Base-by-base conservation (phyloP, 2,329 filamentous ascomycete genomes). In the Penicillium corylophilum region DNA sequence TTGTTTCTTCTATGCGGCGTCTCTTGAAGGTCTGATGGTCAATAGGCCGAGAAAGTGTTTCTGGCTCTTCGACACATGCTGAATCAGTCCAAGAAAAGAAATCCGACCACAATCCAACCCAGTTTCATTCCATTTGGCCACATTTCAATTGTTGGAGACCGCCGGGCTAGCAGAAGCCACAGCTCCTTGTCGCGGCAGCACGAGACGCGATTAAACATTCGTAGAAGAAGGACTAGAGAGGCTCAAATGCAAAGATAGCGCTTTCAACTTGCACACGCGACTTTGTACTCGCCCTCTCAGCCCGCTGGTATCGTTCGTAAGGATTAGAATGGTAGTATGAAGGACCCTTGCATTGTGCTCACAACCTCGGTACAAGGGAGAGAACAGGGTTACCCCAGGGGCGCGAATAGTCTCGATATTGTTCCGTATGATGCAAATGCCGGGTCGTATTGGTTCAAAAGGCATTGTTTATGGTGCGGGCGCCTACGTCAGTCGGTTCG, bases 1-100 rank as follows among this genome's bases (percentile, higher is more conserved):
- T 41, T 60, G 55, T 64, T 68, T 63, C 60, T 53, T 65, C 61
- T 57, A 50, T 60, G 63, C 54, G 65, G 62, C 68, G 61, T 66
- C 65, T 59, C 63, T 66, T 58, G 54, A 63, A 48, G 54, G 52
- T 61, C 50, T 61, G 52, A 53, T 61, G 53, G 52, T 60, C 50
- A 49, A 63, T 61, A 35, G 35, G 46, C 51, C 51, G 20, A 49
- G 44, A 44, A 56, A 43, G 42, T 53, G 48, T 48, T 53, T 50
- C 48, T 28, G 35, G 43, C 49, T 48, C 31, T 42, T 56, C 49
- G 57, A 41, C 48, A 45, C 33, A 51, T 54, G 43, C 49, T 55
- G 50, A 23, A 54, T 55, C 46, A 55, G 48, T 39, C 35, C 54
- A 38, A 53, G 56, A 59, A 54, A 51, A 55, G 46, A 56, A 52